These are phyloP conservation scores for Solanum chmielewskii DNA, from an alignment of 257 asterid species.

Conservation along the genomic window DNA sequence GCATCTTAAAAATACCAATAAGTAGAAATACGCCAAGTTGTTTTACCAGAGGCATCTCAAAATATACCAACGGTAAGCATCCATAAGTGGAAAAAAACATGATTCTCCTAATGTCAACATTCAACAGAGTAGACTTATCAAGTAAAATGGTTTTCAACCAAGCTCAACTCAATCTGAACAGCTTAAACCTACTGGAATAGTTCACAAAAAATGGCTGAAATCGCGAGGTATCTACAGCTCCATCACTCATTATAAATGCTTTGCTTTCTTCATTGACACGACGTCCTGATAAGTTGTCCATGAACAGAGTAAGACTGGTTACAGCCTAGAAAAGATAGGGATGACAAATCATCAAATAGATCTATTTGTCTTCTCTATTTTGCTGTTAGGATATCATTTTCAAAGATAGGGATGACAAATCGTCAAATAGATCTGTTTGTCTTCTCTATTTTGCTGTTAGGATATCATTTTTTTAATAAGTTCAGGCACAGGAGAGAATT, in stretches of 20 bases:
- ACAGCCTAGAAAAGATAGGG: not conserved
- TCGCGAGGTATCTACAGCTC: not conserved
- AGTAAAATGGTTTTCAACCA: not conserved
- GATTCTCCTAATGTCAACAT: not conserved
- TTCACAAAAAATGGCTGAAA: not conserved
- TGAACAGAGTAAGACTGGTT: not conserved
- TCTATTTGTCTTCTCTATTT: not conserved
- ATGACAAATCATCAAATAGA: not conserved
- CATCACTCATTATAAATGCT: not conserved
- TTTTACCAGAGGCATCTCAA: not conserved
- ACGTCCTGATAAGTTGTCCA: not conserved
- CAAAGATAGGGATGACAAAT: not conserved
- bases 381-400: not conserved
- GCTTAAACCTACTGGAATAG: not conserved
- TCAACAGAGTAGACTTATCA: not conserved
- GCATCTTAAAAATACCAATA: not conserved
- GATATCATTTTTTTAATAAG: not conserved
- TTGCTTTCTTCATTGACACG: not conserved
- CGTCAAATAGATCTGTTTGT: not conserved
- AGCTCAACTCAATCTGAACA: not conserved
- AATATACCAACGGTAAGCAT: not conserved
- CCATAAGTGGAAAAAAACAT: not conserved
- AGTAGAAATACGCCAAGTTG: not conserved
- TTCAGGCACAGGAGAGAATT: not conserved
- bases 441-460: not conserved